phyloP scores from a whole-genome alignment of 139 green algal species.

The Tetradesmus obliquus region DNA sequence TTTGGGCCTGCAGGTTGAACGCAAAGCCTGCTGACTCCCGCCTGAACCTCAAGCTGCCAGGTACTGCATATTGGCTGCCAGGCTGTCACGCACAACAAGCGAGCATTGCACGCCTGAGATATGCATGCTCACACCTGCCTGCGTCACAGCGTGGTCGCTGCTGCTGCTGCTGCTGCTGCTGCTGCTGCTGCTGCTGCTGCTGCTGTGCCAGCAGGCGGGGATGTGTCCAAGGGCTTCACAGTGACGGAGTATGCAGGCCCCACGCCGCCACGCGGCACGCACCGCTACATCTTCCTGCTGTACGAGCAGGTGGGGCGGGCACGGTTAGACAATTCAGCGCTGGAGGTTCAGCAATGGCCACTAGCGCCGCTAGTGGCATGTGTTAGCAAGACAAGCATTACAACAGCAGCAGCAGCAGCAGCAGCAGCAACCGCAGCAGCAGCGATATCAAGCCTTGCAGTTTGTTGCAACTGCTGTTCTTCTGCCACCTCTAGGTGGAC shows the following conservation, averaged over 20 bases:
- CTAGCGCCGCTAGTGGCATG: neutral
- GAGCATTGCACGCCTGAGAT: neutral
- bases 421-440: neutral
- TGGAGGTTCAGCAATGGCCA: too few species aligned
- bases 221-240: slow-evolving; percentile 13
- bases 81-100: too few species aligned
- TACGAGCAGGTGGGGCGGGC: slow-evolving; percentile 9
- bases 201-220: neutral
- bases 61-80: too few species aligned
- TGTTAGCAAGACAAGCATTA: neutral
- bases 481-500: too few species aligned
- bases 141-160: neutral
- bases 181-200: neutral
- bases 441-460: neutral
- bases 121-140: neutral
- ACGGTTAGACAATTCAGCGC: neutral
- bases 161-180: slow-evolving; percentile 1
- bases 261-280: slow-evolving; percentile 33
- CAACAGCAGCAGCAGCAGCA: neutral
- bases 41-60: too few species aligned
- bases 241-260: slow-evolving; percentile 16
- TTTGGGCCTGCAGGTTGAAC: neutral
- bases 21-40: neutral
- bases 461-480: too few species aligned
- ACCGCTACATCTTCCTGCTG: slow-evolving; percentile 45